phyloP scores from a whole-genome alignment of 2,329 filamentous ascomycete genomes.

The Arthrobotrys iridis region DNA sequence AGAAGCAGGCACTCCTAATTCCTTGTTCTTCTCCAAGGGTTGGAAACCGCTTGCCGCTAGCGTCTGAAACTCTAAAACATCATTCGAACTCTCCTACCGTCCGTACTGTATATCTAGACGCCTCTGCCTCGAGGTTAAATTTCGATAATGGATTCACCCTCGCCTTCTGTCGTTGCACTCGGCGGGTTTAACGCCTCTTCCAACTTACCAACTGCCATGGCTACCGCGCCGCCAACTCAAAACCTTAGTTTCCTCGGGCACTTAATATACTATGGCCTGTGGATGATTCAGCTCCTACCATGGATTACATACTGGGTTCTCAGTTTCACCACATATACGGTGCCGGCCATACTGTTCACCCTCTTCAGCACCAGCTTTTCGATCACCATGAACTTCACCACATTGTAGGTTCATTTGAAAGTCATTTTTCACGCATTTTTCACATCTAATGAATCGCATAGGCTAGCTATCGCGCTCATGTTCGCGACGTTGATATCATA shows the following conservation, averaged over 20 bases:
- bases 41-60: not conserved
- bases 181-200: constrained; percentile 16
- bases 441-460: constrained; percentile 59
- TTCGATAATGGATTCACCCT: constrained; percentile 43
- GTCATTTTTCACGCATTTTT: constrained; percentile 13
- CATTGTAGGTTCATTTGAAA: constrained; percentile 71
- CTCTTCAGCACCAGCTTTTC: constrained; percentile 92
- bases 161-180: constrained; percentile 1
- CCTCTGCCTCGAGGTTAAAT: not conserved
- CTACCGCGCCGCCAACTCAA: constrained; percentile 47
- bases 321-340: constrained; percentile 84
- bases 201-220: constrained; percentile 27
- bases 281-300: constrained; percentile 56
- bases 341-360: constrained; percentile 88
- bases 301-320: constrained; percentile 75
- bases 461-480: constrained; percentile 78
- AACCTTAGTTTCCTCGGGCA: constrained; percentile 29
- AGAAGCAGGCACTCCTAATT: not conserved
- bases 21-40: not conserved
- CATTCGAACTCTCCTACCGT: not conserved
- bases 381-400: constrained; percentile 98
- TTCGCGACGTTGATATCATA: constrained; percentile 88
- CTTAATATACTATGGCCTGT: constrained; percentile 45
- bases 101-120: constrained; percentile 21
- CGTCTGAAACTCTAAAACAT: constrained; percentile 16